Evolutionary conservation across 768 basidiomycete genomes (phyloP), one percentile per base, ranked within the genome.

Genomic region (Mycena olivaceomarginata): DNA sequence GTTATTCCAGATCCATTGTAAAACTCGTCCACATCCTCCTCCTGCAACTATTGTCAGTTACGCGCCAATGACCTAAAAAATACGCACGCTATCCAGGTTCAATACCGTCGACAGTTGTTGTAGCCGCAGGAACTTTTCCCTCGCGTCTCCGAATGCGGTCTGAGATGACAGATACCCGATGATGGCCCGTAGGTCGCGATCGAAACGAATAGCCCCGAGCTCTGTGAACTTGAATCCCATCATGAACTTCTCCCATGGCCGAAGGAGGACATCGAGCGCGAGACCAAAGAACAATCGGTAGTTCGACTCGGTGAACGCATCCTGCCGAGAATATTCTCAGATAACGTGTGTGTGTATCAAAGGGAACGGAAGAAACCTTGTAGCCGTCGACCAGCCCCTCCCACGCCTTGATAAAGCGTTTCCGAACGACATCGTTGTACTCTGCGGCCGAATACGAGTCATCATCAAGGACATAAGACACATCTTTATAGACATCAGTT

Each of bases 171-270:
- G 90, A 85, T 95, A 97, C 2, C 94, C 89, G 31, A 92, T 93
- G 78, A 99, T 91, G 5, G 96, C 92, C 37, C 98, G 91, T 60
- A 99, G 87, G 84, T 99, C 98, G 20, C 95, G 92, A 82, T 99
- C 98, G 83, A 98, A 98, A 18, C 97, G 94, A 75, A 99, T 94
- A 5, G 97, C 98, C 37, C 98, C 98, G 74, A 99, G 91, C 98
- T 99, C 98, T 13, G 96, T 96, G 83, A 95, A 99, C 85, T 91
- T 94, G 81, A 98, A 89, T 0, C 92, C 90, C 80, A 93, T 89
- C 25, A 97, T 88, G 80, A 93, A 92, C 84, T 96, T 98, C 86
- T 99, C 98, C 97, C 97, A 99, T 59, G 97, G 98, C 63, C 96
- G 90, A n/a, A 98, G 92, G 22, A 99, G 88, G 9, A 96, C 92